Base-by-base conservation (phyloP, 495 filamentous ascomycete genomes). In the Neurospora sp. region DNA sequence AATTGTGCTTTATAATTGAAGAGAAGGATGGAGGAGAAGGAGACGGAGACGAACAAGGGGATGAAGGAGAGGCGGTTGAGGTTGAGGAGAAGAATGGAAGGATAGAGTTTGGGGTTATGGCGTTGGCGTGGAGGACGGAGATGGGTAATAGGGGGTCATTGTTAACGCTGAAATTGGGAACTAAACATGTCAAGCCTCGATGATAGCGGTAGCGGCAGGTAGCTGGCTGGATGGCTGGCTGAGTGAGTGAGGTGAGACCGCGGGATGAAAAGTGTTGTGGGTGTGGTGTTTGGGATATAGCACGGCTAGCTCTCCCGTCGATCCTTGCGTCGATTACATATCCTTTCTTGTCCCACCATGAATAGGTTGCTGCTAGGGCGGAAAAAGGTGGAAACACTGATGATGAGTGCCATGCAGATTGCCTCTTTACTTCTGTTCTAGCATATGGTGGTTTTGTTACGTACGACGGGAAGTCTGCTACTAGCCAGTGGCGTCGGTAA, bases 111-210 rank as follows among this genome's bases (percentile, higher is more conserved):
- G 96, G 96, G 39, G 90, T 96, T 71, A 82, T 99, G 76, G 90
- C 88, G 44, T 90, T 99, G 59, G 90, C 92, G 74, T 99, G 96
- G 96, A 85, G 94, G 73, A 90, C 91, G 70, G 87, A 91, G 72
- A 94, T 97, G 92, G 96, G 96, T 4, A 94, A 96, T 83, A 88
- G 89, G 75, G 96, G 96, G 6, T 92, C 90, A 77, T 84, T 99
- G 77, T 92, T 89, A 41, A 99, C 96, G 20, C 94, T 94, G 31
- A 94, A 91, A 85, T 81, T 99, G 73, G 89, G 93, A 54, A 83
- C 85, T 14, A 81, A 81, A 74, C 54, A 81, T 70, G 72, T 75
- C 7, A 77, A 72, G 74, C 76, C 74, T 73, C 70, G 54, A 37
- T 66, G 71, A 71, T 41, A 71, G 42, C 37, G 54, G 27, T 20